Percentiles rank a stretch among this genome's conserved stretches.
These are phyloP conservation scores for Chrysosporium keratinophilum DNA, from an alignment of 2,329 filamentous ascomycete species.

Conservation along the genomic window DNA sequence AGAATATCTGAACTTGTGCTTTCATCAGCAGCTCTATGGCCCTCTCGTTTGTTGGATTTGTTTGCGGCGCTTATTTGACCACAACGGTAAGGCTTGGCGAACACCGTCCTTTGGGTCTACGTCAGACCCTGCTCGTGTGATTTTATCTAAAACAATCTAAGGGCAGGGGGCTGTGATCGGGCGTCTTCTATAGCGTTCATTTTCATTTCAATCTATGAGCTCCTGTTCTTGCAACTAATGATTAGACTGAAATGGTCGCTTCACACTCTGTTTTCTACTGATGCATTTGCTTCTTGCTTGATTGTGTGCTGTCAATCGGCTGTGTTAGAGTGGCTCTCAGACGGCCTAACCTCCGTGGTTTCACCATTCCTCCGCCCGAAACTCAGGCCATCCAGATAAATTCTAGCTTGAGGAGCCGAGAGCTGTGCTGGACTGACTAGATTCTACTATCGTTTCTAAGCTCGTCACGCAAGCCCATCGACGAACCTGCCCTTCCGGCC, in stretches of 20 bases:
- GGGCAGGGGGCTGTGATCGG: neutral
- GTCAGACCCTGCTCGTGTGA: slow-evolving; percentile 7
- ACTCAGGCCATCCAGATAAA: neutral
- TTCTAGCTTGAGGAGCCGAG: neutral
- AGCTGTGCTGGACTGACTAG: neutral
- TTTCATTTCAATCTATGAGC: neutral
- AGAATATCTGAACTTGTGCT: no score
- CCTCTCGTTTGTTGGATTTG: no score
- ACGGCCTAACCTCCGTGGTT: neutral
- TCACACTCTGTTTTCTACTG: neutral
- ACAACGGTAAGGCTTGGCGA: neutral
- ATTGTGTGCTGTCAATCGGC: neutral
- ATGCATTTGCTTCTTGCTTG: neutral
- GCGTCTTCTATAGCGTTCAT: slow-evolving; percentile 1
- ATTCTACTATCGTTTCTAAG: neutral
- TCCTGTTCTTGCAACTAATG: neutral
- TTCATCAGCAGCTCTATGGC: no score
- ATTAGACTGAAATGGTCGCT: neutral
- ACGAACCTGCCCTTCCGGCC: neutral
- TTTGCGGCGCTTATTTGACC: no score
- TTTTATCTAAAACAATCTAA: slow-evolving; percentile 8
- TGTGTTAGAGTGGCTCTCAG: neutral
- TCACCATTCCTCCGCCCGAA: neutral
- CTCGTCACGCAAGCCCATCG: neutral
- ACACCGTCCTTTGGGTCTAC: neutral